Evolutionary conservation across 2,329 filamentous ascomycete genomes (phyloP), one percentile per base, ranked within the genome.

Genomic region (Coleophoma cylindrospora): DNA sequence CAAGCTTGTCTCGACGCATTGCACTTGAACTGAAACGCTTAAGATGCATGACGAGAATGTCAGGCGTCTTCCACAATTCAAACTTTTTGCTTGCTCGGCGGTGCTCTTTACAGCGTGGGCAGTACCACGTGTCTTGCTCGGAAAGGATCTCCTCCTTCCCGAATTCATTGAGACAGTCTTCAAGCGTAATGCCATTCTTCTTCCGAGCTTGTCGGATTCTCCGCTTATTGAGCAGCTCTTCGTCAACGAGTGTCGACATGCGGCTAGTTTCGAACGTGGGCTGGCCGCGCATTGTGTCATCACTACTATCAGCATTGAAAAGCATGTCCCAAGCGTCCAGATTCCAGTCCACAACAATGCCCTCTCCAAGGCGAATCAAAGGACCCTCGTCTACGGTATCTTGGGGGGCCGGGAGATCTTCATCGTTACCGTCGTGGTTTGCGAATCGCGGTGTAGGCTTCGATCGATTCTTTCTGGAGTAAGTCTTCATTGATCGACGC

Each of bases 91-190:
- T 91, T 17, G 94, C 94, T 53, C 90, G 85, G 14, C 90, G 84
- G 62, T 95, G 87, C 61, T 96, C 89, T 67, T 97, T 97, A 77
- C 94, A 99, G 32, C 90, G 83, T 50, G 90, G 92, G 64, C 94
- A 99, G 66, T 95, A 97, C 94, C 94, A 99, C 53, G 90, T 92
- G 66, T 99, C 95, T 64, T 95, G 88, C 66, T 96, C 90, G 0
- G 92, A 96, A 4, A 99, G 74, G 13, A 96, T 84, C 69, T 99
- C 94, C 53, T 91, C 88, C 65, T 92, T 92, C 64, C 94, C 89
- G 59, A 96, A 97, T 68, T 97, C 94, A 52, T 91, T 87, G 49
- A 99, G 80, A 64, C 94, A 99, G 60, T 96, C 91, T 19, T 94
- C 87, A 4, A 99, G 76, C 1, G 84, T 85, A 57, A 96, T 85